Evolutionary conservation across 2,329 filamentous ascomycete genomes (phyloP), one percentile per base, ranked within the genome.

Genomic region (Xenoacremonium recifei): DNA sequence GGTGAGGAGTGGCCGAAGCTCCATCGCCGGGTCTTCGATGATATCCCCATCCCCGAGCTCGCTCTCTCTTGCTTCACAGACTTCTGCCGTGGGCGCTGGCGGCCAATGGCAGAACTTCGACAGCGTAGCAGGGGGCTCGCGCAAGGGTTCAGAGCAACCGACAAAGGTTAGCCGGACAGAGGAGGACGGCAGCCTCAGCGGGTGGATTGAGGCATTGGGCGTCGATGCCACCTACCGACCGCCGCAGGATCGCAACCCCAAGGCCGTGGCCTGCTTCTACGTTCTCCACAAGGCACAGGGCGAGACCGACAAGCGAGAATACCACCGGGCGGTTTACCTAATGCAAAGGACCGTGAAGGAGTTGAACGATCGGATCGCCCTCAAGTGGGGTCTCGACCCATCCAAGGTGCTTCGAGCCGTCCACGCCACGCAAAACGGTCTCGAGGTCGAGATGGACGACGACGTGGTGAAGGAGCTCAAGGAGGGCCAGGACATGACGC

Each of bases 401-500:
- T 76, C 77, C 3, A 81, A 79, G 47, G 80, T 96, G 6, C 70
- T 82, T 1, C 83, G 86, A 25, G 84, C 84, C 2, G 72, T 95
- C 4, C 87, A 82, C 43, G 72, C 90, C 39, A 84, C 88, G 31
- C 75, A 82, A 12, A 82, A 83, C 50, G 89, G 89, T 0, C 68
- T 96, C 2, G 82, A 90, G 57, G 82, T 97, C 41, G 81, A 95
- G 59, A 78, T 97, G 55, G 93, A 97, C 58, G 90, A 97, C 58
- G 90, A 96, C 49, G 84, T 95, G 35, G 80, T 97, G 21, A 79
- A 79, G 33, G 86, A 92, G 63, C 73, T 97, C 39, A 79, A 82
- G 2, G 93, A 99, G 68, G 91, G 90, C 21, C 89, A 97, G 64
- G 92, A 96, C 59, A 93, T 97, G 85, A 79, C 84, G 44, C 76